Evolutionary conservation across 2,329 filamentous ascomycete species (phyloP).

Genomic region (Aspergillus sp.): DNA sequence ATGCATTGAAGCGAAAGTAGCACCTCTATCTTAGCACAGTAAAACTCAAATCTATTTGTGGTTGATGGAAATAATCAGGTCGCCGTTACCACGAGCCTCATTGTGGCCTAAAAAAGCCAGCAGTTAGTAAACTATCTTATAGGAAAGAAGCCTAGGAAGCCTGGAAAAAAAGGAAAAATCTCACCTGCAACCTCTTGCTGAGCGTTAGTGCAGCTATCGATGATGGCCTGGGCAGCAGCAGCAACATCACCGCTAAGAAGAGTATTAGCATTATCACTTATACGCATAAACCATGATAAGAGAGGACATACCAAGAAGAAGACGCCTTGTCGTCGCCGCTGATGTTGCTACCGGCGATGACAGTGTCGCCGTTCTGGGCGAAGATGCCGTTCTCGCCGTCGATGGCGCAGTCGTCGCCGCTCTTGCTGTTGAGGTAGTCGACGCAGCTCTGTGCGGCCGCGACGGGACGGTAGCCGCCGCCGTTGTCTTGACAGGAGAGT

Average conservation of each 20-base stretch:
- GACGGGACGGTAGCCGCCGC: conserved; percentile 6
- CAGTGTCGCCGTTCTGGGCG: not conserved
- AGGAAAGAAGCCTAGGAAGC: too few species aligned
- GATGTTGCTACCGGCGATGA: not conserved
- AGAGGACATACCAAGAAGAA: conserved; percentile 1
- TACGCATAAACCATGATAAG: too few species aligned
- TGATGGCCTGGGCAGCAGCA: not conserved
- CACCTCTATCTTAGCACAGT: too few species aligned
- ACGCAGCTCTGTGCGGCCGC: conserved; percentile 3
- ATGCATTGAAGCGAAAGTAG: too few species aligned
- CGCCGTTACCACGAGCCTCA: not conserved
- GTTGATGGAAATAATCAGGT: not conserved
- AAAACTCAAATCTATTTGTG: not conserved
- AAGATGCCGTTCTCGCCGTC: not conserved
- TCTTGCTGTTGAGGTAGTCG: conserved; percentile 1
- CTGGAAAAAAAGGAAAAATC: not conserved
- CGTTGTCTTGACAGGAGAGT: conserved; percentile 5
- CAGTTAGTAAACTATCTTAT: not conserved
- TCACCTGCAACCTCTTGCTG: conserved; percentile 2
- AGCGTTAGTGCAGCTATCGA: conserved; percentile 1
- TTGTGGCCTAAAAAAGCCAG: not conserved
- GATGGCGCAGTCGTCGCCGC: not conserved
- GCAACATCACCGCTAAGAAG: conserved; percentile 1
- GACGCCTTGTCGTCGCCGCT: not conserved
- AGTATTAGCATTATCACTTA: too few species aligned